phyloP scores from a whole-genome alignment of 208 protist species.

The Balamuthia mandrillaris region DNA sequence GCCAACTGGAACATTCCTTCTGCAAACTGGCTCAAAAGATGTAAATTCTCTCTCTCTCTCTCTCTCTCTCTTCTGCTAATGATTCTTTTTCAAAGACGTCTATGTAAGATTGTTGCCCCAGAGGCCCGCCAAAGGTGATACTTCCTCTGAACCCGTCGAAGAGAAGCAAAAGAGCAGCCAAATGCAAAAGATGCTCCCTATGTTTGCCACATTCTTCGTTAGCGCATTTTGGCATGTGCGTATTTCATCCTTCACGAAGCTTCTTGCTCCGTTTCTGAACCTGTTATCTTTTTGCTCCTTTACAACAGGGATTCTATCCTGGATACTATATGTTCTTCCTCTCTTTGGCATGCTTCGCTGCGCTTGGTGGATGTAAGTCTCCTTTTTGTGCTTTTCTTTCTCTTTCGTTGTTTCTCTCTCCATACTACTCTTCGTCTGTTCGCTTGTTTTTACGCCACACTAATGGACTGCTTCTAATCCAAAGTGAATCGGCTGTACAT shows the following conservation, averaged over 20 bases:
- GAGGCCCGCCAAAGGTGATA: not conserved
- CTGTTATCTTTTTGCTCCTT: not conserved
- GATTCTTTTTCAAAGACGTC: not conserved
- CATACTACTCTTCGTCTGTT: not conserved
- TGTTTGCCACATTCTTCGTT: constrained; percentile 18
- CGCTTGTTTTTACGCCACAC: too few species aligned
- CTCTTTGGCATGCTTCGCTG: not conserved
- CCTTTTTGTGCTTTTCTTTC: not conserved
- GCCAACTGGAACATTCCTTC: not conserved
- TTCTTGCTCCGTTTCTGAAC: not conserved
- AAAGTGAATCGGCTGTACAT: not conserved
- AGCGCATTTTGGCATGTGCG: not conserved
- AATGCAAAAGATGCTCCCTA: not conserved
- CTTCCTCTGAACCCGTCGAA: not conserved
- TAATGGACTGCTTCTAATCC: not conserved
- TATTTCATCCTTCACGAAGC: not conserved
- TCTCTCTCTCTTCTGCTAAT: not conserved
- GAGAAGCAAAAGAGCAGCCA: too few species aligned
- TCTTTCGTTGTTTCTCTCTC: not conserved
- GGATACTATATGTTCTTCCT: constrained; percentile 22
- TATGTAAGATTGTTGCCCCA: not conserved
- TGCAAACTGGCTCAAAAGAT: not conserved
- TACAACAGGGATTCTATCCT: not conserved
- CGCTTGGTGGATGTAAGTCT: not conserved
- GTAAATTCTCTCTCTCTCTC: not conserved